Evolutionary conservation across 106 monocot species (phyloP), one percentile per base, ranked within the genome.

Genomic region (Dendrobium catenatum): DNA sequence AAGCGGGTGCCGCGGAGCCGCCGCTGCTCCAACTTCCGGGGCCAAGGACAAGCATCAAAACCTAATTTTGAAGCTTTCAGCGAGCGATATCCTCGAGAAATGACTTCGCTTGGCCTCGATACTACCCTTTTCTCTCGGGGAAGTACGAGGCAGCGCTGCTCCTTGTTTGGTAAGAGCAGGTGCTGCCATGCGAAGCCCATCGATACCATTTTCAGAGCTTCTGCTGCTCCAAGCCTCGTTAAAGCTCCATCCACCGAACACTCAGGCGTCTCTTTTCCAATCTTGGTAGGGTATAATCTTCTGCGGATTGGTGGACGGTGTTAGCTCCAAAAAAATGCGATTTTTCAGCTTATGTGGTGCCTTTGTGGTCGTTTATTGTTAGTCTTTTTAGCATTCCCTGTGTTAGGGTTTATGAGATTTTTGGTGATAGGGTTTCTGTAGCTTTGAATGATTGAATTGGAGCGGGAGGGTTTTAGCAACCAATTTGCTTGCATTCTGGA

Each of bases 371-470:
- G 13, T 70, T 70, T 70, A 15, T 29, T 37, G 43, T 44, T 6
- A n/a, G 16, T 5, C 20, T 18, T 72, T 44, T 4, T 43, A 20
- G 42, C 2, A 15, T 74, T 24, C 8, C 43, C 42, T 20, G 43
- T 42, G 41, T 74, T 74, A 74, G 18, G 74, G 74, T 74, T 74
- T 44, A 74, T 74, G 74, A 42, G 74, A 19, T 44, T 74, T 74
- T 43, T 15, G 29, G 0, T 16, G 72, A 15, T 33, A 40, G 11
- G 33, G 37, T 40, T 72, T 72, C 11, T 72, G 1, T 33, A 72
- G 37, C 3, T 27, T 33, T 24, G 51, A 51, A 51, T 51, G 13
- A 51, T 51, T 51, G 51, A 13, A 16, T 51, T 51, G 9, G 51
- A 51, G 13, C 51, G 9, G 51, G 51, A 61, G 61, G 70, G 5